phyloP scores from a whole-genome alignment of 2,329 filamentous ascomycete genomes.

The Biscogniauxia mediterranea region DNA sequence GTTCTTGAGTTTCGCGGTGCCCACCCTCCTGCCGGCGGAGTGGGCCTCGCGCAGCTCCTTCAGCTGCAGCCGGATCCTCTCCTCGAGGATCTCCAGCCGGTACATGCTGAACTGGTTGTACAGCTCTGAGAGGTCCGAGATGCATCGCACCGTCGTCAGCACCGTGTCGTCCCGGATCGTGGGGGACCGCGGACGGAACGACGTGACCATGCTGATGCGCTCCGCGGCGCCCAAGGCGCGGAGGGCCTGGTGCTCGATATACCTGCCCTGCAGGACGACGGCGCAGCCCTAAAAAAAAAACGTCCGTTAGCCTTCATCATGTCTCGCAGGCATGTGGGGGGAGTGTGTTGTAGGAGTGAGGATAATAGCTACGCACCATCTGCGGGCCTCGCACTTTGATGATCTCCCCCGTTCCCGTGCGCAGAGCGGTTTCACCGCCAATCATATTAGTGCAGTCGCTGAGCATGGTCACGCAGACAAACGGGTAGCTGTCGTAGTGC shows the following conservation, averaged over 20 bases:
- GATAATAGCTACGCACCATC: conserved; percentile 46
- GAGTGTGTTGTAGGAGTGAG: conserved; percentile 4
- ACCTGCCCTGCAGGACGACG: conserved; percentile 65
- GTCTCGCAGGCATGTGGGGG: neutral
- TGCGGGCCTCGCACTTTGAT: conserved; percentile 59
- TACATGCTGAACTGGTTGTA: conserved; percentile 63
- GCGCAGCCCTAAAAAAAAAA: conserved; percentile 50
- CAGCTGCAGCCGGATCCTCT: conserved; percentile 49
- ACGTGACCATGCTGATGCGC: conserved; percentile 65
- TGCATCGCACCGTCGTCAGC: conserved; percentile 56
- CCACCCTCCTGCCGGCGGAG: conserved; percentile 25
- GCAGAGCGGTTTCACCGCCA: conserved; percentile 63
- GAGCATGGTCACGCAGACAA: conserved; percentile 69
- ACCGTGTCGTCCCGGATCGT: conserved; percentile 58
- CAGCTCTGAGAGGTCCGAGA: conserved; percentile 55
- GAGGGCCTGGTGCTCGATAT: conserved; percentile 64
- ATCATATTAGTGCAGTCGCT: conserved; percentile 62
- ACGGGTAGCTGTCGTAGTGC: conserved; percentile 65
- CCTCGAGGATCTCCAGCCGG: conserved; percentile 60
- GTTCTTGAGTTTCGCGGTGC: conserved; percentile 30
- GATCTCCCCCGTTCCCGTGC: conserved; percentile 50
- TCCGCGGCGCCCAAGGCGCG: conserved; percentile 57
- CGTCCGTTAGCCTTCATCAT: conserved; percentile 14
- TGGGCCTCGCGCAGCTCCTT: conserved; percentile 40
- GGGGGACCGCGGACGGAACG: conserved; percentile 58